Evolutionary conservation across 2,329 filamentous ascomycete genomes (phyloP).

Genomic region (Davidsoniella virescens): DNA sequence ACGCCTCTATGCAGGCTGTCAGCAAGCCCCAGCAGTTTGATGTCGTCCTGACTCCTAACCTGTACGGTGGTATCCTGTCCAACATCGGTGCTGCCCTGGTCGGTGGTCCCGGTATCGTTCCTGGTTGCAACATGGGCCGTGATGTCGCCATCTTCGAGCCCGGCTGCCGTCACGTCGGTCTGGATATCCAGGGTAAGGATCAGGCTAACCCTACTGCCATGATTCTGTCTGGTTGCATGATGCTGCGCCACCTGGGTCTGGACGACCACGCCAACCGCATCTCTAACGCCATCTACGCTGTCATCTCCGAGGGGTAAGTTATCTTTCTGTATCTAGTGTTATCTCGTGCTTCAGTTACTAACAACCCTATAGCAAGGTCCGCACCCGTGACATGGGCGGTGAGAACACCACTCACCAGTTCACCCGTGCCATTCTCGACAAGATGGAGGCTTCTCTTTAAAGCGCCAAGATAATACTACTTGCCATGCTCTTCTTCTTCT

Average conservation of each 20-base stretch:
- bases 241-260: conserved; percentile 88
- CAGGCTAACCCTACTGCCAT: conserved; percentile 96
- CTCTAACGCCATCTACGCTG: conserved; percentile 63
- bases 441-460: conserved; percentile 53
- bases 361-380: conserved; percentile 48
- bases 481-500: conserved; percentile 1
- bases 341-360: conserved; percentile 19
- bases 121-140: conserved; percentile 98
- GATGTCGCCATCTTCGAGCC: conserved; percentile 98
- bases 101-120: conserved; percentile 90
- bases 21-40: conserved; percentile 95
- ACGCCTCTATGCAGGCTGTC: conserved; percentile 98
- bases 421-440: conserved; percentile 81
- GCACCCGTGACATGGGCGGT: conserved; percentile 94
- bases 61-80: conserved; percentile 96
- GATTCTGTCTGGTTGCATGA: conserved; percentile 90
- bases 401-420: conserved; percentile 82
- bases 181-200: conserved; percentile 99
- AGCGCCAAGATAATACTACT: not conserved
- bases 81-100: conserved; percentile 97
- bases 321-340: conserved; percentile 1
- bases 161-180: conserved; percentile 95
- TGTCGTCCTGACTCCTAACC: conserved; percentile 98
- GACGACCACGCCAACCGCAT: conserved; percentile 98
- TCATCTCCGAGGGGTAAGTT: conserved; percentile 77